Evolutionary conservation across 257 asterid species (phyloP).

Genomic region (Ilex aquifolium): DNA sequence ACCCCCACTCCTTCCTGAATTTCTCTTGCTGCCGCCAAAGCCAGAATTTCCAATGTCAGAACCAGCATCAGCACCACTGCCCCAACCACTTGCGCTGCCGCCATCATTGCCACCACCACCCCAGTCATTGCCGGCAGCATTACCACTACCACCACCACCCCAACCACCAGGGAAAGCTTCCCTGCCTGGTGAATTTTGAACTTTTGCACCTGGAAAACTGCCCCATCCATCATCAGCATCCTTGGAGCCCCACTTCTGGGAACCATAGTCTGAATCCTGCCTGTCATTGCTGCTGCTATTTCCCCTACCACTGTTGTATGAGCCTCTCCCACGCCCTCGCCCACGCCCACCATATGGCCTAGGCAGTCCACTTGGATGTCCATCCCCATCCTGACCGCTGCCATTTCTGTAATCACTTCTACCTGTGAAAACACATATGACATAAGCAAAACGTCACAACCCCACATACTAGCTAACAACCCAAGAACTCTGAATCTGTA

Average conservation of each 20-base stretch:
- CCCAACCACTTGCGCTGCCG: background rate
- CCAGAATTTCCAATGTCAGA: background rate
- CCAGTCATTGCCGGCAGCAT: constrained; percentile 4
- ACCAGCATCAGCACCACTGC: background rate
- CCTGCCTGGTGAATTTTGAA: constrained; percentile 4
- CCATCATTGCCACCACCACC: background rate
- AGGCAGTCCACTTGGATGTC: constrained; percentile 1
- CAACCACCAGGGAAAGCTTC: constrained; percentile 5
- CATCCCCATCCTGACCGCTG: constrained; percentile 3
- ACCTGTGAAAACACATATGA: constrained; percentile 35
- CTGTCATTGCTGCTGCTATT: background rate
- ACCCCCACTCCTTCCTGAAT: too few relatives aligned
- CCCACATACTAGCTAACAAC: background rate
- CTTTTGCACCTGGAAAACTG: constrained; percentile 2
- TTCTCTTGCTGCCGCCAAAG: background rate
- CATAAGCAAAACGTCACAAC: background rate
- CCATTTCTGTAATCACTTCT: constrained; percentile 68
- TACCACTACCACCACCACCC: constrained; percentile 3
- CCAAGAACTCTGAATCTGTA: too few relatives aligned
- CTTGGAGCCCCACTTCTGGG: background rate
- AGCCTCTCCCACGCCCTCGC: background rate
- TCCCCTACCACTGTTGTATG: background rate
- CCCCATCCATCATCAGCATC: background rate
- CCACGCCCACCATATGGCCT: constrained; percentile 3
- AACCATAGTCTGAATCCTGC: background rate